These are phyloP conservation scores for Daphne laureola DNA, from an alignment of 441 rosid genomes.

Conservation along the genomic window DNA sequence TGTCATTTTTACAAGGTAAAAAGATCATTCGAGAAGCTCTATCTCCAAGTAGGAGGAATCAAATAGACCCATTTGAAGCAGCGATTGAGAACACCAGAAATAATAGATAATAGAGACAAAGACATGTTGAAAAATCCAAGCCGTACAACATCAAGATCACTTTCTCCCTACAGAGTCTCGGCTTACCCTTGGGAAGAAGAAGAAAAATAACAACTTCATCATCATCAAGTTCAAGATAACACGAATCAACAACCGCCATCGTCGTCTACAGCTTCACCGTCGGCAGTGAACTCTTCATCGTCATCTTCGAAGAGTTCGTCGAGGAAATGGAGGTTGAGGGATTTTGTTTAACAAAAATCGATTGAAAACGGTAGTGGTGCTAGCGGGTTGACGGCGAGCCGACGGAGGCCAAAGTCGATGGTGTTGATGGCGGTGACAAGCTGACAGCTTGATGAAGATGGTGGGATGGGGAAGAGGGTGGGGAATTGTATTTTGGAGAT, in stretches of 20 bases:
- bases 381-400: no score
- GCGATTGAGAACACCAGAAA: conserved; percentile 26
- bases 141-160: conserved; percentile 44
- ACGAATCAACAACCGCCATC: conserved; percentile 21
- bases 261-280: conserved; percentile 16
- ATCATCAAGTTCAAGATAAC: conserved; percentile 11
- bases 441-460: no score
- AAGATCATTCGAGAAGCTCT: conserved; percentile 33
- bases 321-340: conserved; percentile 59
- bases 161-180: conserved; percentile 62
- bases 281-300: conserved; percentile 7
- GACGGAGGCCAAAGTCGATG: no score
- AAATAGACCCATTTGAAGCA: conserved; percentile 31
- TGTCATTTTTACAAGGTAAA: conserved; percentile 42
- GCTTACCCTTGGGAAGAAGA: conserved; percentile 70
- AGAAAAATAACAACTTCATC: no score
- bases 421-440: no score
- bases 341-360: no score
- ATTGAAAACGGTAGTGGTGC: no score
- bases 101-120: conserved; percentile 58
- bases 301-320: conserved; percentile 38
- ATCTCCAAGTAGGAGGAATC: conserved; percentile 41
- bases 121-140: conserved; percentile 29
- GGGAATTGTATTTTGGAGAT: no score
- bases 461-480: no score